Conservation (phyloP, 352 stramenopile species). For the Pythium phragmitis region DNA sequence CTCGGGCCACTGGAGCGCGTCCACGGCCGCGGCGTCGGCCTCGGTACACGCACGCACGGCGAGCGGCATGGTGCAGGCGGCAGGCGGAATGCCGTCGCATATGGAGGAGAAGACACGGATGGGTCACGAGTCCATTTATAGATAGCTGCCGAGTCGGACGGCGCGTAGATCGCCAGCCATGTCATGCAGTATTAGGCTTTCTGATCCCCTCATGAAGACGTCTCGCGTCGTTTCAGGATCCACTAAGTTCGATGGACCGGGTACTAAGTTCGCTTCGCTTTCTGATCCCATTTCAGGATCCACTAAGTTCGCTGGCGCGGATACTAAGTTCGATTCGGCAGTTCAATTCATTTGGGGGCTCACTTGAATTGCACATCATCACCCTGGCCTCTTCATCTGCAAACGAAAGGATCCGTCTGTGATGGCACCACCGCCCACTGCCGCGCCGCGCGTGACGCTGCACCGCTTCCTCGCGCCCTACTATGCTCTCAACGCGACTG, state of each 20-base stretch:
- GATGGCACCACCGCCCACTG: conserved; percentile 9
- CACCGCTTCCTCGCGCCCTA: conserved; percentile 65
- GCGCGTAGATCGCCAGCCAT: too few relatives aligned
- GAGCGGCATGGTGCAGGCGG: conserved; percentile 24
- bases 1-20: conserved; percentile 44
- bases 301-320: background rate
- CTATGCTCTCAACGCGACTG: conserved; percentile 60
- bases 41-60: conserved; percentile 42
- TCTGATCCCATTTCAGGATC: background rate
- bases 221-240: background rate
- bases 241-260: background rate
- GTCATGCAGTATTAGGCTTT: too few relatives aligned
- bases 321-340: background rate
- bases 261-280: background rate
- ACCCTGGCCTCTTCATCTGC: too few relatives aligned
- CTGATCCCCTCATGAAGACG: too few relatives aligned
- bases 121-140: too few relatives aligned
- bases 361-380: background rate
- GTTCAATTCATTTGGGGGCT: background rate
- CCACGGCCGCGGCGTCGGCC: conserved; percentile 39
- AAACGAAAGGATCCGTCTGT: too few relatives aligned
- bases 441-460: too few relatives aligned
- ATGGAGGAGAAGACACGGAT: background rate
- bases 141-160: too few relatives aligned
- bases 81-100: background rate